These are phyloP conservation scores for Candida broadrunensis DNA, from an alignment of 805 yeast species.

Conservation along the genomic window DNA sequence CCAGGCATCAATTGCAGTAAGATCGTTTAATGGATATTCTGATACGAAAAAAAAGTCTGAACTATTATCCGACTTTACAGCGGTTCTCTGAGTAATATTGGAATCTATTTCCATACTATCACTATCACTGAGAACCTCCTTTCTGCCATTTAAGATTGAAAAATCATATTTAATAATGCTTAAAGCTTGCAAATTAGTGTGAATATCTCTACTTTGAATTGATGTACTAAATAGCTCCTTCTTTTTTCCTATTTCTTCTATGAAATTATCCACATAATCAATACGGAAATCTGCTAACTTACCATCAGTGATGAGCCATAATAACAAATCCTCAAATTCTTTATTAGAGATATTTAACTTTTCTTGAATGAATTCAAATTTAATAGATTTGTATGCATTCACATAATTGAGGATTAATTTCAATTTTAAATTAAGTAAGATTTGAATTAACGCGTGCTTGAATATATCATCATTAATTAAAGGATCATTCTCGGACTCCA, in stretches of 20 bases:
- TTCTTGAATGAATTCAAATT: constrained; percentile 22
- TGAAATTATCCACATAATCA: constrained; percentile 23
- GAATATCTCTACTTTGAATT: constrained; percentile 11
- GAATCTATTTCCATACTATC: constrained; percentile 16
- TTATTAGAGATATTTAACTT: constrained; percentile 16
- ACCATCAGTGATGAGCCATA: constrained; percentile 29
- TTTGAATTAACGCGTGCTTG: constrained; percentile 19
- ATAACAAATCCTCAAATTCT: constrained; percentile 24
- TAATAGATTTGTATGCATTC: constrained; percentile 27
- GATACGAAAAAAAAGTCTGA: constrained; percentile 3
- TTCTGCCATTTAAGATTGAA: neutral
- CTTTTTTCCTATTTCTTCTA: constrained; percentile 10
- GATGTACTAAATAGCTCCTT: constrained; percentile 2
- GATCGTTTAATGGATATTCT: constrained; percentile 5
- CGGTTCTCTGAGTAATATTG: neutral
- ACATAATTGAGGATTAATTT: constrained; percentile 26
- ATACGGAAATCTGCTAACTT: constrained; percentile 22
- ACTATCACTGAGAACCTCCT: neutral
- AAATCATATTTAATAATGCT: constrained; percentile 11
- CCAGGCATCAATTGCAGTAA: constrained; percentile 8
- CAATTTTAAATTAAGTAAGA: constrained; percentile 27
- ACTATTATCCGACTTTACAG: neutral
- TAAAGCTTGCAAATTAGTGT: constrained; percentile 20
- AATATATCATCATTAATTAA: constrained; percentile 30
- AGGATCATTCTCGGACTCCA: constrained; percentile 17